These are phyloP conservation scores for Hanseniaspora clermontiae DNA, from an alignment of 805 yeast genomes.

Conservation along the genomic window DNA sequence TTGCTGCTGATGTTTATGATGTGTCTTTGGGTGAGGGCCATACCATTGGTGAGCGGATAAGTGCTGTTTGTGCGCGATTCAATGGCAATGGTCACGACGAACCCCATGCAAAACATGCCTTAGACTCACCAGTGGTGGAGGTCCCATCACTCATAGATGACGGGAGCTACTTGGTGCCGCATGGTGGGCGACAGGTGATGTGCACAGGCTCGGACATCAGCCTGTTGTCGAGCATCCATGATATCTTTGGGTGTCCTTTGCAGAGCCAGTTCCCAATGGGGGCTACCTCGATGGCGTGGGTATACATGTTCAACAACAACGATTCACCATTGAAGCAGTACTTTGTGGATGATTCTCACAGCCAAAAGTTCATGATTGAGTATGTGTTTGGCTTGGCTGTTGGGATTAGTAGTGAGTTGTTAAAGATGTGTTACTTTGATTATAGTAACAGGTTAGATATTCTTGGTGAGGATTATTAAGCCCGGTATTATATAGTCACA, in stretches of 20 bases:
- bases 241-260: constrained; percentile 7
- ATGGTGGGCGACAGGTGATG: neutral
- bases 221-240: neutral
- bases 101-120: neutral
- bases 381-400: neutral
- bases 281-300: neutral
- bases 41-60: too few species aligned
- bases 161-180: neutral
- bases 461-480: neutral
- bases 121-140: neutral
- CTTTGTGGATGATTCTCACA: neutral
- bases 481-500: too few species aligned
- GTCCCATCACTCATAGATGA: neutral
- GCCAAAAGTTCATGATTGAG: neutral
- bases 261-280: neutral
- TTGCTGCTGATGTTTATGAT: neutral
- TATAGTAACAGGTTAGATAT: neutral
- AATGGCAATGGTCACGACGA: neutral
- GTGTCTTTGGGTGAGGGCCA: too few species aligned
- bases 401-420: neutral
- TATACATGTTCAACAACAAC: constrained; percentile 4
- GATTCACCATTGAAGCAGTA: neutral
- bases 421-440: constrained; percentile 6
- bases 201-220: constrained; percentile 5
- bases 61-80: neutral